A percentile compares a stretch with the other conserved stretches of the same genome.
phyloP scores from a whole-genome alignment of 768 basidiomycete species.

The Ramaria rubella region DNA sequence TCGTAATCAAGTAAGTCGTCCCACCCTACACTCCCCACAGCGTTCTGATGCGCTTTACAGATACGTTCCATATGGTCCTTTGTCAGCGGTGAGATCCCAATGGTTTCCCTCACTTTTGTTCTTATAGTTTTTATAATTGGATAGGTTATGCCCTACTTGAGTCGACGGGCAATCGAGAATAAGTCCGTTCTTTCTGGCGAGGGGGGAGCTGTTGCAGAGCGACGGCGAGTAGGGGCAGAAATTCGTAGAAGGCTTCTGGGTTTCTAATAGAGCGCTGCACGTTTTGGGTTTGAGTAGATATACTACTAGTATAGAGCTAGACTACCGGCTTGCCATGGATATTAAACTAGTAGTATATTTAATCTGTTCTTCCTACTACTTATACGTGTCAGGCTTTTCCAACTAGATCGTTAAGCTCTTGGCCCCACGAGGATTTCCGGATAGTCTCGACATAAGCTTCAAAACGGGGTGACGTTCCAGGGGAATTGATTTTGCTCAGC shows the following conservation, averaged over 20 bases:
- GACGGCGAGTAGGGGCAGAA: slow-evolving; percentile 46
- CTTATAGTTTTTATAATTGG: slow-evolving; percentile 14
- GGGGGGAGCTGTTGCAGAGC: slow-evolving; percentile 60
- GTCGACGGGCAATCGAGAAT: slow-evolving; percentile 88
- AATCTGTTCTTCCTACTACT: not conserved
- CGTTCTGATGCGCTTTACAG: slow-evolving; percentile 20
- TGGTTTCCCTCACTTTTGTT: not conserved
- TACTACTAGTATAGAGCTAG: not conserved
- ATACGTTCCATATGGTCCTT: slow-evolving; percentile 70
- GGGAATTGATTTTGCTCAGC: slow-evolving; percentile 64
- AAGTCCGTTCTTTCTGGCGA: slow-evolving; percentile 71
- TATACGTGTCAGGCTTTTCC: slow-evolving; percentile 15
- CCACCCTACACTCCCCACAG: slow-evolving; percentile 14
- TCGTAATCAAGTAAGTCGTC: slow-evolving; percentile 63
- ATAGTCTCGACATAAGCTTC: slow-evolving; percentile 74
- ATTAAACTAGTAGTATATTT: no score
- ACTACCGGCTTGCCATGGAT: not conserved
- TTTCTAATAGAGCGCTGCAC: not conserved
- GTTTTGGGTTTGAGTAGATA: not conserved
- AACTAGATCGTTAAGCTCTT: slow-evolving; percentile 58
- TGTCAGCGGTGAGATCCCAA: slow-evolving; percentile 45
- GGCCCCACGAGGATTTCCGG: slow-evolving; percentile 61
- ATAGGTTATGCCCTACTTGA: slow-evolving; percentile 85
- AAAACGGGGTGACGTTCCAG: slow-evolving; percentile 64
- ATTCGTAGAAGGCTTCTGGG: slow-evolving; percentile 40